Base-by-base conservation (phyloP, 257 asterid genomes). In the Ligustrum vulgare region DNA sequence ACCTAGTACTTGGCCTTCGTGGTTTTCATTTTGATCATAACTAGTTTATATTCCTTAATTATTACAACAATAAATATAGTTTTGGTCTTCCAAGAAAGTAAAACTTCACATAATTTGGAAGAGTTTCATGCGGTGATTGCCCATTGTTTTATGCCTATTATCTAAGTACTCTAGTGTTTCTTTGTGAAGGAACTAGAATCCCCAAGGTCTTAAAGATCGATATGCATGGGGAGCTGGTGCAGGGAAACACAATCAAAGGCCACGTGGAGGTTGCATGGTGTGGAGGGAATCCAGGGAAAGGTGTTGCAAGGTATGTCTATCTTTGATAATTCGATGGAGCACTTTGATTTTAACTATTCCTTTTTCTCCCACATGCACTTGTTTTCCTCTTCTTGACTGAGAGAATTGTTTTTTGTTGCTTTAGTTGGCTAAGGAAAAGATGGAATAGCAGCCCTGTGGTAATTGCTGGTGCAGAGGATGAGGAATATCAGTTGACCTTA, bases 241-340 rank as follows among this genome's bases (percentile, higher is more conserved):
- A 95, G 77, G 99, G 99, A 80, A 91, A 86, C 83, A 83, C 83
- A 69, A 77, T 91, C 69, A 86, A 83, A 80, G 99, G 99, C 75
- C 78, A 77, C 78, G 89, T 86, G 71, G 94, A 90, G 83, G 90
- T 93, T 80, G 97, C 98, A 75, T 95, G 99, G 99, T 95, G 99
- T 73, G 97, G 99, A 72, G 99, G 97, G 66, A 89, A 94, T 78
- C 96, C 97, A 5, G 99, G 92, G 69, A 95, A 87, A 87, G 96
- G 97, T 75, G 97, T 95, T 87, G 84, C 98, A 39, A 95, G 98
- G 99, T 95, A 79, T 84, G 88, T 72, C 72, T 65, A 67, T 80
- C 47, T 60, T 69, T 28, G 28, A 67, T 51, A 70, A 71, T 77
- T 71, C 62, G 36, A 63, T 60, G 49, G 62, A 73, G 70, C 73